phyloP scores from a whole-genome alignment of 2,329 filamentous ascomycete genomes.

The Zymoseptoria pseudotritici region DNA sequence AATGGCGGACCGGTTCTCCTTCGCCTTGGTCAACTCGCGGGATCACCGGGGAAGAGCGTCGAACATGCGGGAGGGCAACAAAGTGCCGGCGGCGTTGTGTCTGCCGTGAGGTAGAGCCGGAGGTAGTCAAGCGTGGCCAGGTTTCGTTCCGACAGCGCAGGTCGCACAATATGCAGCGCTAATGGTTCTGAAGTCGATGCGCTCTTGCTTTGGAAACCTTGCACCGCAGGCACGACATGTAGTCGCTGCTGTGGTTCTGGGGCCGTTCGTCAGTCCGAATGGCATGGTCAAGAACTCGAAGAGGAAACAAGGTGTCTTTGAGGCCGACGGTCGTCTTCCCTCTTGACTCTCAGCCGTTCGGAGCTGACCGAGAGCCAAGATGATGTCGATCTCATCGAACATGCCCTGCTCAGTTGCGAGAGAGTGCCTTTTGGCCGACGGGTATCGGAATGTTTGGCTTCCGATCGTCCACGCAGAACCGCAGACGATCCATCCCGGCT shows the following conservation, averaged over 20 bases:
- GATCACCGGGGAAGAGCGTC: too few species aligned
- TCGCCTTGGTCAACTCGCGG: too few species aligned
- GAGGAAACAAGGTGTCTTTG: constrained; percentile 5
- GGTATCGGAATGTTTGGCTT: neutral
- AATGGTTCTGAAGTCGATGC: too few species aligned
- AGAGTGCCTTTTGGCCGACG: neutral
- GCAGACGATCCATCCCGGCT: neutral
- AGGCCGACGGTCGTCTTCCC: constrained; percentile 2
- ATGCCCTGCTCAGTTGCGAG: neutral
- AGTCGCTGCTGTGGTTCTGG: neutral
- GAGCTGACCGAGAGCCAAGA: constrained; percentile 7
- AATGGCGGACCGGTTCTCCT: too few species aligned
- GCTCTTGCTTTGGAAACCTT: too few species aligned
- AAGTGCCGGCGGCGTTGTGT: too few species aligned
- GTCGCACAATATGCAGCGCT: too few species aligned
- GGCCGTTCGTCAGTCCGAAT: constrained; percentile 2
- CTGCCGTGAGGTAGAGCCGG: too few species aligned
- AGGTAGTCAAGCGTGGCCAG: too few species aligned
- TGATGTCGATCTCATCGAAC: constrained; percentile 11
- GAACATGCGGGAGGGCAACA: too few species aligned
- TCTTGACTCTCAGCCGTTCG: constrained; percentile 3
- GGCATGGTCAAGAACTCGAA: constrained; percentile 9
- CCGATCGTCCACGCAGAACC: neutral
- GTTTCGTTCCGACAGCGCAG: too few species aligned
- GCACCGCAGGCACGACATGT: too few species aligned